A percentile compares a stretch with the other conserved stretches of the same genome.
phyloP scores from a whole-genome alignment of 257 asterid species.

The Solanum raphanifolium region DNA sequence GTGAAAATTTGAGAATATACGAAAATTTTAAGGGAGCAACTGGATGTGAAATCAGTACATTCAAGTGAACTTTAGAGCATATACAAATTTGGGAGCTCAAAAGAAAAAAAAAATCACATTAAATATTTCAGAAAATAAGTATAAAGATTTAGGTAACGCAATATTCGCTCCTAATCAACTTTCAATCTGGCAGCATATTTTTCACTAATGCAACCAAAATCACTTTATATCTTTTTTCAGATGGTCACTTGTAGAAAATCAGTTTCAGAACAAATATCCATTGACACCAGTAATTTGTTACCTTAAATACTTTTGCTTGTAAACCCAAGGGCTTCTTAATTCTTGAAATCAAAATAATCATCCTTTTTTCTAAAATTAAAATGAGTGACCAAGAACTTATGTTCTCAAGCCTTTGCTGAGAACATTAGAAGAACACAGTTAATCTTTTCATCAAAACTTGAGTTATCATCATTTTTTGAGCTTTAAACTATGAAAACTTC shows the following conservation, averaged over 20 bases:
- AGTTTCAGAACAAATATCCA: not conserved
- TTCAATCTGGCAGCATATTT: not conserved
- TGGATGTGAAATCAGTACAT: not conserved
- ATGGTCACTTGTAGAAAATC: not conserved
- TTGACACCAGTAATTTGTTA: not conserved
- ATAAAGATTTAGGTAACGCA: not conserved
- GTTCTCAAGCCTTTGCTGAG: not conserved
- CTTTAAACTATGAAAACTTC: not conserved
- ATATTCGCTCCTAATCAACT: not conserved
- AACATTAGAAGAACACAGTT: not conserved
- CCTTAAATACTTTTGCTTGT: not conserved
- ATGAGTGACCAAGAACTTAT: not conserved
- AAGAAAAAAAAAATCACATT: not conserved
- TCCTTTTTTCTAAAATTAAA: not conserved
- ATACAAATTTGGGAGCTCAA: not conserved
- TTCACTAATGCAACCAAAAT: not conserved
- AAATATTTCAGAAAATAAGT: not conserved
- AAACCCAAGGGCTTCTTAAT: not conserved
- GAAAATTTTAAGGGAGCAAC: not conserved
- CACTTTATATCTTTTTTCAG: not conserved
- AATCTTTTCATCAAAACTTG: not conserved
- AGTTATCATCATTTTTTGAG: not conserved
- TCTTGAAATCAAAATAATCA: not conserved
- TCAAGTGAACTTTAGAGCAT: not conserved
- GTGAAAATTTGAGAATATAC: not conserved